Evolutionary conservation across 2,329 filamentous ascomycete species (phyloP).

Genomic region (Aotearoamyces nothofagi): DNA sequence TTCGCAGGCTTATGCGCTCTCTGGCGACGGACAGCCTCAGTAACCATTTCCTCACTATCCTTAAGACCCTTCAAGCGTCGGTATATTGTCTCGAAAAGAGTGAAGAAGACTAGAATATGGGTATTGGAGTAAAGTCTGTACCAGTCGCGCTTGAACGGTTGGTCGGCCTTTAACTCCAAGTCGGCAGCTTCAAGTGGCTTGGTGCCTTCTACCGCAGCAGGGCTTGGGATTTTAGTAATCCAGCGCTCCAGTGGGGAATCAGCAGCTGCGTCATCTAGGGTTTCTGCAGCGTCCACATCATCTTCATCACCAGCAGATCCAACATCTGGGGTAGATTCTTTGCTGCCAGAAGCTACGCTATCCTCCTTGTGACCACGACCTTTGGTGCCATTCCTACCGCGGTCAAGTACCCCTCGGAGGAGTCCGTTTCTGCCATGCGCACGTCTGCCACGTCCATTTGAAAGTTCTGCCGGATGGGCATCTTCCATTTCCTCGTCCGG

Average conservation of each 20-base stretch:
- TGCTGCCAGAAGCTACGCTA: slow-evolving; percentile 62
- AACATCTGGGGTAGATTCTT: slow-evolving; percentile 77
- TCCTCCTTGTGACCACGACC: slow-evolving; percentile 63
- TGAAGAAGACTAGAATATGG: slow-evolving; percentile 88
- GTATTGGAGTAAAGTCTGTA: slow-evolving; percentile 90
- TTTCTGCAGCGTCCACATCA: slow-evolving; percentile 60
- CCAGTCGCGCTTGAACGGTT: slow-evolving; percentile 63
- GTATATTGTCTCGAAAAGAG: slow-evolving; percentile 84
- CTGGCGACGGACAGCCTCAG: slow-evolving; percentile 57
- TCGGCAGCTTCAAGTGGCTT: slow-evolving; percentile 41
- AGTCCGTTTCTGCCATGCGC: slow-evolving; percentile 62
- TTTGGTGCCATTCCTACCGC: slow-evolving; percentile 53
- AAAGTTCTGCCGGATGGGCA: slow-evolving; percentile 49
- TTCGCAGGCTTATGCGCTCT: slow-evolving; percentile 66
- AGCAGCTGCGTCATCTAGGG: slow-evolving; percentile 37
- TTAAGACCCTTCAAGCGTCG: slow-evolving; percentile 74
- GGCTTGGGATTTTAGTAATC: slow-evolving; percentile 45
- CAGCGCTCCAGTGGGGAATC: slow-evolving; percentile 50
- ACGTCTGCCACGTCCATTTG: slow-evolving; percentile 52
- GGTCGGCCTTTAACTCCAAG: slow-evolving; percentile 57
- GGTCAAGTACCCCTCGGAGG: slow-evolving; percentile 75
- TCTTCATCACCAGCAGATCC: slow-evolving; percentile 69
- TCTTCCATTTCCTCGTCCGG: slow-evolving; percentile 69
- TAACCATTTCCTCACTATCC: slow-evolving; percentile 57
- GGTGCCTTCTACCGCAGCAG: slow-evolving; percentile 35